Evolutionary conservation across 140 eudicot genomes (phyloP).

Genomic region (Erigeron philadelphicus): DNA sequence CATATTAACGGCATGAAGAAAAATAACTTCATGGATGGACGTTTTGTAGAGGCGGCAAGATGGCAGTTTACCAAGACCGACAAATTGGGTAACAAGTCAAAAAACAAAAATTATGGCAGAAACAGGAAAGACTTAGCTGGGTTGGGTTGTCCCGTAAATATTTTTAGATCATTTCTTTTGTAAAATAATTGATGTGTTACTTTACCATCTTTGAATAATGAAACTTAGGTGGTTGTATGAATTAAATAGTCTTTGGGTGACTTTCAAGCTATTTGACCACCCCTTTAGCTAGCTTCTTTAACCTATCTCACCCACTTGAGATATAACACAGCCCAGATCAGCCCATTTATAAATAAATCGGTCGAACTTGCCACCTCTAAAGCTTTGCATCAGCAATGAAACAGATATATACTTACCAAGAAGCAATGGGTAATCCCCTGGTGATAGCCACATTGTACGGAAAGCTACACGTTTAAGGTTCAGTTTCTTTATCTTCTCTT

Average conservation of each 20-base stretch:
- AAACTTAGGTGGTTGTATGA: background rate
- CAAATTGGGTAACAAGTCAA: background rate
- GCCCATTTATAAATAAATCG: background rate
- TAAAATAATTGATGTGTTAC: background rate
- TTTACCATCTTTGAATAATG: background rate
- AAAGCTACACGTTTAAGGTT: conserved; percentile 84
- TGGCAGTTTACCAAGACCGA: background rate
- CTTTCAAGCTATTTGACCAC: background rate
- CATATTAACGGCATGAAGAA: conserved; percentile 8
- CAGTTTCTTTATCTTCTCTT: conserved; percentile 63
- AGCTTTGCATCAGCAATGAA: background rate
- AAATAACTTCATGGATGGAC: background rate
- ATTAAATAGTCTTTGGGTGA: background rate
- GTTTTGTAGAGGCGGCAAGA: background rate
- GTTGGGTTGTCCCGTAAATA: background rate
- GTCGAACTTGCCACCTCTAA: conserved; percentile 1
- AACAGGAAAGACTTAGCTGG: background rate
- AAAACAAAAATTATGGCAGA: background rate
- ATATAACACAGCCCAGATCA: background rate
- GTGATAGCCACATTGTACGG: conserved; percentile 89
- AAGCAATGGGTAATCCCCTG: conserved; percentile 91
- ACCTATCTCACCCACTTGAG: background rate
- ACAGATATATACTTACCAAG: conserved; percentile 49
- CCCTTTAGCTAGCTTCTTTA: background rate
- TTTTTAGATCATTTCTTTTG: background rate